phyloP scores from a whole-genome alignment of 805 yeast genomes.

The Yamadazyma akitaensis region DNA sequence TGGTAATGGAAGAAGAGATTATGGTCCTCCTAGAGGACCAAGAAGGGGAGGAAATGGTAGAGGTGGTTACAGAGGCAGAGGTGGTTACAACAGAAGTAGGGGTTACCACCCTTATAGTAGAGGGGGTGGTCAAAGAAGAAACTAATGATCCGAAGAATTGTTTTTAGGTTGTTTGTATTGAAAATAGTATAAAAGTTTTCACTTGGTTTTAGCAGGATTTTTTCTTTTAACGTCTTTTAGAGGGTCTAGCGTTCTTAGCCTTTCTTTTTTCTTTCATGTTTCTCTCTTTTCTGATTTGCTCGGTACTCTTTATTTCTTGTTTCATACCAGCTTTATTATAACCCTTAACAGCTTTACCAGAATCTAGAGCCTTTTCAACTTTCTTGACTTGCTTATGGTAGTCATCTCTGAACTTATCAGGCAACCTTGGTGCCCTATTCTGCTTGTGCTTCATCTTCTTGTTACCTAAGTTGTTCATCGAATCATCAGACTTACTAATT shows the following conservation, averaged over 20 bases:
- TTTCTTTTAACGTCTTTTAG: constrained; percentile 20
- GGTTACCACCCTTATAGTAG: constrained; percentile 47
- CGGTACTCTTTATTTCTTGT: constrained; percentile 63
- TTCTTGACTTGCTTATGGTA: constrained; percentile 77
- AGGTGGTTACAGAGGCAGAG: constrained; percentile 25
- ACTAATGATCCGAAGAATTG: background rate
- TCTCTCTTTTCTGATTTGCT: constrained; percentile 78
- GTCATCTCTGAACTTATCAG: constrained; percentile 90
- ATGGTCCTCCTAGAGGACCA: constrained; percentile 33
- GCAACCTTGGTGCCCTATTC: constrained; percentile 76
- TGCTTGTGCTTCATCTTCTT: constrained; percentile 68
- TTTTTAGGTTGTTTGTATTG: background rate
- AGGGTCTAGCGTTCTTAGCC: constrained; percentile 84
- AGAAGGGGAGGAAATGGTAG: constrained; percentile 26
- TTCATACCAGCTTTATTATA: constrained; percentile 44
- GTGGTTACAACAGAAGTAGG: constrained; percentile 28
- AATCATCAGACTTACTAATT: background rate
- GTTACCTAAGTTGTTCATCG: constrained; percentile 15
- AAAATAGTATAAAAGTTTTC: background rate
- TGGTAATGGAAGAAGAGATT: constrained; percentile 6
- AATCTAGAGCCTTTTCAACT: constrained; percentile 73
- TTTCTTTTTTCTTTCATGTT: constrained; percentile 62
- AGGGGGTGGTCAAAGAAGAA: constrained; percentile 28
- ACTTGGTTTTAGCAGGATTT: background rate
- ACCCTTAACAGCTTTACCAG: constrained; percentile 73